phyloP scores from a whole-genome alignment of 495 filamentous ascomycete species.

The Penicillium nucicola region DNA sequence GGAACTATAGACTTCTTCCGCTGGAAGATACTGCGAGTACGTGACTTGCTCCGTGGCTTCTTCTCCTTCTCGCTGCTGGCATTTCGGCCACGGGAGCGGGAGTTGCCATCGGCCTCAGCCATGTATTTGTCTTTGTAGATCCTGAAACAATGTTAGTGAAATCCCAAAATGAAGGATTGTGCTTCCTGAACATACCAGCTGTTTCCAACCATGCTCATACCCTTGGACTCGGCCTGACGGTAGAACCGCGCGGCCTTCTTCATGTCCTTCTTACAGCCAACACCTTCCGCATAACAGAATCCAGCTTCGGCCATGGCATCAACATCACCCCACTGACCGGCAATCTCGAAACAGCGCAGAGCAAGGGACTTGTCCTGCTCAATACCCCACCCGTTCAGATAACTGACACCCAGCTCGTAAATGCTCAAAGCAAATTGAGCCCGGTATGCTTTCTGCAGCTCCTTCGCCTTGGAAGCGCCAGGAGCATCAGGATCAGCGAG shows the following conservation, averaged over 20 bases:
- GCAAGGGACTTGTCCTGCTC: constrained; percentile 87
- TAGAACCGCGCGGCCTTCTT: constrained; percentile 93
- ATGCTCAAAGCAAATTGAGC: constrained; percentile 93
- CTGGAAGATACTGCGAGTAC: constrained; percentile 65
- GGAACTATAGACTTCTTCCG: constrained; percentile 52
- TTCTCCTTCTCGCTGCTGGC: constrained; percentile 44
- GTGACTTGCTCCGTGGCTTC: constrained; percentile 60
- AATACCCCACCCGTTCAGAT: constrained; percentile 97
- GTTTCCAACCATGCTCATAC: constrained; percentile 96
- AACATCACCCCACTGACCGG: constrained; percentile 93
- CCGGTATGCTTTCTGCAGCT: constrained; percentile 71
- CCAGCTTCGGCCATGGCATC: constrained; percentile 88
- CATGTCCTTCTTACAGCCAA: constrained; percentile 91
- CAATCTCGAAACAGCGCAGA: constrained; percentile 92
- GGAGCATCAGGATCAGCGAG: constrained; percentile 68
- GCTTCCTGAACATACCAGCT: constrained; percentile 68
- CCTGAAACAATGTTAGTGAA: constrained; percentile 46
- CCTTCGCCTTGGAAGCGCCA: constrained; percentile 60
- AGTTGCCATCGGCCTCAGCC: constrained; percentile 61
- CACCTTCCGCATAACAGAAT: constrained; percentile 81
- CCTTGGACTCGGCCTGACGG: constrained; percentile 83
- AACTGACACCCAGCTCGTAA: constrained; percentile 94
- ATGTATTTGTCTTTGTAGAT: constrained; percentile 96
- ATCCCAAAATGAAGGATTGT: neutral
- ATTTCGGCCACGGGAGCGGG: constrained; percentile 35